Conservation (phyloP, 208 protist species). For the Novymonas esmeraldas region DNA sequence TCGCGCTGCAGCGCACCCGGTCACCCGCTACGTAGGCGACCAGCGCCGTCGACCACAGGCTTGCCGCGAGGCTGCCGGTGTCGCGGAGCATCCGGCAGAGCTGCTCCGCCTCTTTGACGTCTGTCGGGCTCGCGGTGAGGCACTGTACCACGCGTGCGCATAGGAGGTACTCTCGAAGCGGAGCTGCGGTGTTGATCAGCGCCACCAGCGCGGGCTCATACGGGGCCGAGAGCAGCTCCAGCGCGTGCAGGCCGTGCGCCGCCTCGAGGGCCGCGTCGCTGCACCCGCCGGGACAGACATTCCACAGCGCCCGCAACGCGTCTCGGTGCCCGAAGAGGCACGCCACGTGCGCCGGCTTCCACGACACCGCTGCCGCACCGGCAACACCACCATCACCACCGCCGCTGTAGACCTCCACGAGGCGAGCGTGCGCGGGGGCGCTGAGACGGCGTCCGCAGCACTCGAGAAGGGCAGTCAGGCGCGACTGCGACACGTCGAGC, state of each 20-base stretch:
- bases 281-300: conserved; percentile 17
- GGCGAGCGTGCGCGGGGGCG: neutral
- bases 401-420: neutral
- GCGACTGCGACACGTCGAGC: conserved; percentile 5
- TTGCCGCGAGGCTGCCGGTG: conserved; percentile 19
- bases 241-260: conserved; percentile 18
- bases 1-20: conserved; percentile 7
- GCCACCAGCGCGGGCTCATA: conserved; percentile 11
- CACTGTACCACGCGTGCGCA: conserved; percentile 24
- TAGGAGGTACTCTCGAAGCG: conserved; percentile 25
- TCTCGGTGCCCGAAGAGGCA: conserved; percentile 27
- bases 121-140: conserved; percentile 2
- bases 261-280: conserved; percentile 22
- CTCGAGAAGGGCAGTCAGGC: conserved; percentile 5
- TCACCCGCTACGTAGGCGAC: conserved; percentile 24
- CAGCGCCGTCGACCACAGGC: conserved; percentile 27
- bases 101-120: conserved; percentile 16
- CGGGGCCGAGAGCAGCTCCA: conserved; percentile 21
- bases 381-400: too few species aligned
- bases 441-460: conserved; percentile 5
- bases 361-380: neutral
- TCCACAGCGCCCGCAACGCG: conserved; percentile 16
- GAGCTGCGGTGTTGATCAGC: conserved; percentile 23
- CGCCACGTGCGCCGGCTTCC: conserved; percentile 21
- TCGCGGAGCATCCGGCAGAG: conserved; percentile 15